Evolutionary conservation across 306 rosid genomes (phyloP).

Genomic region (Trichosanthes cucumerina): DNA sequence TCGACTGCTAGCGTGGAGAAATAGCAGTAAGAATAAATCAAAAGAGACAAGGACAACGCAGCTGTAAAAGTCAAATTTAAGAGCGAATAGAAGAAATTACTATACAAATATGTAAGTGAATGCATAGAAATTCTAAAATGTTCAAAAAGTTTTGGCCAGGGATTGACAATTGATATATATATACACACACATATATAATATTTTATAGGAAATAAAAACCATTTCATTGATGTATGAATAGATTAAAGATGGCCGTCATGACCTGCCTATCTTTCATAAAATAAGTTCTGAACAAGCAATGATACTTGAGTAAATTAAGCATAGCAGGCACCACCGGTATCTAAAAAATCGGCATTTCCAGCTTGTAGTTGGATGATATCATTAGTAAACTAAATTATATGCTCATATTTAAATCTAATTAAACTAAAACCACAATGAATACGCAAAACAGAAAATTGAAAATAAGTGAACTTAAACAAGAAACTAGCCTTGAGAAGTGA

Average conservation of each 20-base stretch:
- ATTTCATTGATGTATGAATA: not conserved
- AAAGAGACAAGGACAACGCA: not conserved
- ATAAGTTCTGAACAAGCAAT: not conserved
- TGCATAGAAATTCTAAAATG: not conserved
- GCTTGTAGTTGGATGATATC: not conserved
- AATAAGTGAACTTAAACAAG: not conserved
- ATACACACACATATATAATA: too few relatives aligned
- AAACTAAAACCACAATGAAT: not conserved
- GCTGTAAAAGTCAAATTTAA: not conserved
- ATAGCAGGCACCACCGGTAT: not conserved
- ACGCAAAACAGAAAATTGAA: not conserved
- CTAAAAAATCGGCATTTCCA: not conserved
- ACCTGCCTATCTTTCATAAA: not conserved
- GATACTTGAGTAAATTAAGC: not conserved
- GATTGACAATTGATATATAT: not conserved
- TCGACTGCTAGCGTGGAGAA: slow-evolving; percentile 36
- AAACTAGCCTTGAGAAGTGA: slow-evolving; percentile 67
- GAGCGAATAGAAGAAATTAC: not conserved
- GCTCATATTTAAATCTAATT: not conserved
- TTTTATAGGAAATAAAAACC: too few relatives aligned
- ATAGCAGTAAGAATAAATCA: slow-evolving; percentile 1
- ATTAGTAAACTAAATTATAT: not conserved
- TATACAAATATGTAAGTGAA: not conserved
- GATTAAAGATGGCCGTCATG: not conserved
- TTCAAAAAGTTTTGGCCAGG: not conserved